Base-by-base conservation (phyloP, 2,329 filamentous ascomycete genomes). In the Zalaria sp. region DNA sequence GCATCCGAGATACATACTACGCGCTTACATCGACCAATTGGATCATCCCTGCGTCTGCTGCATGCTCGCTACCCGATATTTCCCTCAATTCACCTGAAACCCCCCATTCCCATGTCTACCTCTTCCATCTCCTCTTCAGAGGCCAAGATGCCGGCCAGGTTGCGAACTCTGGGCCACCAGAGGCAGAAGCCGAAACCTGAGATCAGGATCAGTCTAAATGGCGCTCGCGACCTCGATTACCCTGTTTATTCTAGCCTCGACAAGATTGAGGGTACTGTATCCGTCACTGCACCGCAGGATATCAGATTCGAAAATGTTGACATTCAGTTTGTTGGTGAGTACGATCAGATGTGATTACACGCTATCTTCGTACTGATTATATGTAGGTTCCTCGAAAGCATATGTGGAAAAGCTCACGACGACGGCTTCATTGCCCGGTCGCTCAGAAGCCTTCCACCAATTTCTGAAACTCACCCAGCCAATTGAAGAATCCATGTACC, bases 381-480 rank as follows among this genome's bases (percentile, higher is more conserved):
- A 18, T 18, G 18, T 51, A 73, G 71, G 73, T 35, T 64, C 63
- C 3, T 64, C 66, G 27, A 63, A 65, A 44, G 72, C 70, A 3
- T 68, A 61, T 26, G 68, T 79, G 27, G 75, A 79, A 51, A 69
- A 69, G 40, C 58, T 73, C 35, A 66, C 66, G 3, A 62, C 66
- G 3, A 62, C 70, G 4, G 64, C 72, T 3, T 65, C 72, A 28
- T 63, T 73, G 39, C 66, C 68, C 11, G 70, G 69, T 36, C 67
- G 69, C 10, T 68, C 69, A 18, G 71, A 73, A 46, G 72, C 74
- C 25, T 66, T 63, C 38, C 76, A 79, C 45, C 69, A 68, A 11
- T 82, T 81, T 50, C 59, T 82, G 31, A 75, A 72, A 45, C 65
- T 82, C 27, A 66, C 65, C 43, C 77, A 81, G 53, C 78, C 78